Conservation (phyloP, 768 basidiomycete species). For the Termitomyces sp. region DNA sequence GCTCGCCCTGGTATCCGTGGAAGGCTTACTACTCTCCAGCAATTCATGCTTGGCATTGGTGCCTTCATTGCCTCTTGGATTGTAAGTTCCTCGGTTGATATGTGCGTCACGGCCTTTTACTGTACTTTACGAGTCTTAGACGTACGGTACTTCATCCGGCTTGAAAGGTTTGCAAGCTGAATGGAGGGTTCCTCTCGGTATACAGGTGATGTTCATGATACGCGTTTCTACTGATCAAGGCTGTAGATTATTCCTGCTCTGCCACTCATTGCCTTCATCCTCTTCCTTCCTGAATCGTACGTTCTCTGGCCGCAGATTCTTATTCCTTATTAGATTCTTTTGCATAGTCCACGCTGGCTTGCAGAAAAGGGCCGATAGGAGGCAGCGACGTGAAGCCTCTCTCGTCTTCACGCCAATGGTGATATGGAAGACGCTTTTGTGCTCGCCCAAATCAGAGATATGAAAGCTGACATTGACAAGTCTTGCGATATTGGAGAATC, state of each 20-base stretch:
- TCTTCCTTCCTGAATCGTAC: constrained; percentile 46
- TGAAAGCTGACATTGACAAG: constrained; percentile 30
- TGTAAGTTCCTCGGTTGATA: constrained; percentile 15
- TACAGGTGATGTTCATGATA: constrained; percentile 22
- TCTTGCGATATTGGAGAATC: constrained; percentile 32
- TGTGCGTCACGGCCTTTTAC: background rate
- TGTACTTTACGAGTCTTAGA: constrained; percentile 22
- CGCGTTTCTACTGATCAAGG: background rate
- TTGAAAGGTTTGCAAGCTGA: constrained; percentile 31
- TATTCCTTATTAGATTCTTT: background rate
- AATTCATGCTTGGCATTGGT: constrained; percentile 47
- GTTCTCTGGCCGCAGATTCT: constrained; percentile 6
- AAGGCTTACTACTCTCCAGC: constrained; percentile 44
- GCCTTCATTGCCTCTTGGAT: constrained; percentile 47
- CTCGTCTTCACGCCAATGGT: constrained; percentile 47
- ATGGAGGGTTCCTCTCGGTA: constrained; percentile 48
- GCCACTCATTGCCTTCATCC: constrained; percentile 44
- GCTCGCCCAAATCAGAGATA: constrained; percentile 38
- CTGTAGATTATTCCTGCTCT: constrained; percentile 37
- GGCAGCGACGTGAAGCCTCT: constrained; percentile 38
- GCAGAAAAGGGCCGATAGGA: constrained; percentile 45
- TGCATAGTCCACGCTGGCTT: constrained; percentile 41
- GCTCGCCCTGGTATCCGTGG: constrained; percentile 54
- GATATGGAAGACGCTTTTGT: constrained; percentile 43
- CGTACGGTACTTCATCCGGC: constrained; percentile 34